phyloP scores from a whole-genome alignment of 257 asterid genomes.

The Nicotiana tomentosiformis region DNA sequence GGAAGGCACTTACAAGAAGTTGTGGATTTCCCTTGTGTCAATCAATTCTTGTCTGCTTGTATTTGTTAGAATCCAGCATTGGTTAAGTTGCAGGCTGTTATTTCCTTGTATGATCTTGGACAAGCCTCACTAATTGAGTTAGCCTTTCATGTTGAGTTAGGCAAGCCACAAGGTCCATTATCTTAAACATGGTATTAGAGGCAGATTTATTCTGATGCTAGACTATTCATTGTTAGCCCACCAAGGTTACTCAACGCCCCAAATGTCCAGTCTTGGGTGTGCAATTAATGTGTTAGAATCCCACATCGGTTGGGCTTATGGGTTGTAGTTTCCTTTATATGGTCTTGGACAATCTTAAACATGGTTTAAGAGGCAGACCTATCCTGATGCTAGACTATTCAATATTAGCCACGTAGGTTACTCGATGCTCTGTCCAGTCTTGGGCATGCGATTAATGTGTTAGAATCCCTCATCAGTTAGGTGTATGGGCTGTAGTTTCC shows the following conservation, averaged over 20 bases:
- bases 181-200: not conserved
- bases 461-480: not conserved
- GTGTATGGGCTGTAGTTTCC: not conserved
- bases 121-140: not conserved
- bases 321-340: not conserved
- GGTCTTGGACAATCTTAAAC: not conserved
- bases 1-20: not conserved
- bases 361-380: not conserved
- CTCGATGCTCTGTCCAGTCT: not conserved
- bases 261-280: not conserved
- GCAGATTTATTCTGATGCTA: not conserved
- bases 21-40: not conserved
- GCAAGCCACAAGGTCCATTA: not conserved
- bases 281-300: not conserved
- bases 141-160: not conserved
- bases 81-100: not conserved
- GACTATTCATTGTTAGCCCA: not conserved
- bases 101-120: not conserved
- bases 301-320: not conserved
- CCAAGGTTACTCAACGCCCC: not conserved
- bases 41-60: not conserved
- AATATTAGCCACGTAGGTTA: not conserved
- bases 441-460: not conserved
- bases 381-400: constrained; percentile 2
- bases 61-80: not conserved